Percentiles rank a stretch among this genome's conserved stretches.
phyloP scores from a whole-genome alignment of 768 basidiomycete species.

The Suillus subalutaceus region DNA sequence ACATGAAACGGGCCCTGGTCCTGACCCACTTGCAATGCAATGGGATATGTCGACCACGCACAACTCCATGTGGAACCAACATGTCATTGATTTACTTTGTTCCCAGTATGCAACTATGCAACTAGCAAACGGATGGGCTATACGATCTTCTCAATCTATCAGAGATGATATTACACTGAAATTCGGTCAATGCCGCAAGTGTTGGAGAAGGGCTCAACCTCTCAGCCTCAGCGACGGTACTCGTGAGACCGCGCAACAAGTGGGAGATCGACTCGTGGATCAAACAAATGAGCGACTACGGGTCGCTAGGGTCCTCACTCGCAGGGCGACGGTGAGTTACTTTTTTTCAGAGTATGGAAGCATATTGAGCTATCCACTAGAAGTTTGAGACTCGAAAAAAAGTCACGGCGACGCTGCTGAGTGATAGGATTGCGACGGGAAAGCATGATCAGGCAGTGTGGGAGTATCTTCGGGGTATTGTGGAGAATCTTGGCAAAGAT shows the following conservation, averaged over 20 bases:
- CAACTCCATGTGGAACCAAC: too few relatives aligned
- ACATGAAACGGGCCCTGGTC: neutral
- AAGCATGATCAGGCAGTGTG: neutral
- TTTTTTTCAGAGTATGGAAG: neutral
- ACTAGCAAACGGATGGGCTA: too few relatives aligned
- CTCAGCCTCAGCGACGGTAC: too few relatives aligned
- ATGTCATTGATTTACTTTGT: too few relatives aligned
- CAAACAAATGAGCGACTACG: neutral
- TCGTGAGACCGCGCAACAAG: too few relatives aligned
- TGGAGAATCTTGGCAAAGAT: constrained; percentile 4
- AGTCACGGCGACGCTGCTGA: neutral
- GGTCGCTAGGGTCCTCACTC: neutral
- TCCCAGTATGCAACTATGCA: too few relatives aligned
- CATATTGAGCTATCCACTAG: neutral
- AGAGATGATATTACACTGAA: too few relatives aligned
- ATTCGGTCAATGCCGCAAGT: neutral
- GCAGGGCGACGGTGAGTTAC: neutral
- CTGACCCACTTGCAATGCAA: neutral
- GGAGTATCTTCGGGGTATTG: neutral
- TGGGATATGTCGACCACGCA: too few relatives aligned
- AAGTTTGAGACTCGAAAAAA: neutral
- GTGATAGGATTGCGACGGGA: neutral
- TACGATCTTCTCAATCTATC: too few relatives aligned
- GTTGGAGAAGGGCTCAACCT: too few relatives aligned
- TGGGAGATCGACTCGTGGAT: neutral